These are phyloP conservation scores for Tympanopsis confertula DNA, from an alignment of 2,329 filamentous ascomycete species.

Conservation along the genomic window DNA sequence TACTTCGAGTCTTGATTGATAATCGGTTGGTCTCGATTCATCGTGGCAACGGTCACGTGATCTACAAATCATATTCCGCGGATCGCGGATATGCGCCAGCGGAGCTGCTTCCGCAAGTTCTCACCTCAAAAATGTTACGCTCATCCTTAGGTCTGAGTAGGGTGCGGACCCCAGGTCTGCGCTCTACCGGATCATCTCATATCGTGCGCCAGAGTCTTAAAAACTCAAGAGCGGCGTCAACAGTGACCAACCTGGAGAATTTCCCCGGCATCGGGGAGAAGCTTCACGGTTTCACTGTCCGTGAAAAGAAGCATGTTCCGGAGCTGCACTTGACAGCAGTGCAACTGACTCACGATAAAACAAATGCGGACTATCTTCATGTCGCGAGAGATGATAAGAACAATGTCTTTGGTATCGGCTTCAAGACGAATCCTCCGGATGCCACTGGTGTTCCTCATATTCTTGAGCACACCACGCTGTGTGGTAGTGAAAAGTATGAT, in stretches of 20 bases:
- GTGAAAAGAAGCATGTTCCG: slow-evolving; percentile 57
- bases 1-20: no score
- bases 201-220: no score
- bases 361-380: slow-evolving; percentile 63
- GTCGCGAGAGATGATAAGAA: slow-evolving; percentile 64
- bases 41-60: no score
- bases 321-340: slow-evolving; percentile 62
- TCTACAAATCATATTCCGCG: no score
- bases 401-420: slow-evolving; percentile 69
- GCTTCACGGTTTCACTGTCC: slow-evolving; percentile 60
- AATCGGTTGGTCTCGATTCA: no score
- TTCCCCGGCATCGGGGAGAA: slow-evolving; percentile 33
- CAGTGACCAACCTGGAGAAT: not conserved
- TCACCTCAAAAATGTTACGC: no score
- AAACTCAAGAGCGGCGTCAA: not conserved
- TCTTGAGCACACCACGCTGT: slow-evolving; percentile 64
- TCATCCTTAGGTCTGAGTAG: no score
- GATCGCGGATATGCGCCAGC: no score
- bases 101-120: no score
- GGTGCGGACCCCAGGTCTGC: no score
- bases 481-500: slow-evolving; percentile 58
- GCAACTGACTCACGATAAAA: slow-evolving; percentile 59
- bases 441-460: slow-evolving; percentile 67
- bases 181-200: no score
- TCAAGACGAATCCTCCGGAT: slow-evolving; percentile 69